These are phyloP conservation scores for Trichoderma reesei DNA, from an alignment of 495 filamentous ascomycete genomes.

Conservation along the genomic window DNA sequence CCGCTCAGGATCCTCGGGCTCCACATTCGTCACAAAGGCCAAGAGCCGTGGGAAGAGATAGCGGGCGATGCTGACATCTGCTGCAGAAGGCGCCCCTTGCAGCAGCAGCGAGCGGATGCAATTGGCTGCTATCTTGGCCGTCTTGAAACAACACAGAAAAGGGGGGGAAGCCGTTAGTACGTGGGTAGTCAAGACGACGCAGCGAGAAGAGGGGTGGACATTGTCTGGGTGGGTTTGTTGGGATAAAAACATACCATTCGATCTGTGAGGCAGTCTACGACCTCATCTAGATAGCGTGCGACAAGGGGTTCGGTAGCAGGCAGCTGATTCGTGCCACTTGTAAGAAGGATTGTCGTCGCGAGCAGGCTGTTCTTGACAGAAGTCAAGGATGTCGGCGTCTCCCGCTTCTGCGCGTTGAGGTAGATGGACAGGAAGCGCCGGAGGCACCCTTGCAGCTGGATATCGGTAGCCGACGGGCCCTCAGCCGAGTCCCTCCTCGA, in stretches of 20 bases:
- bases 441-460: constrained; percentile 59
- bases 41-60: constrained; percentile 70
- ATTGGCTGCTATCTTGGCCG: constrained; percentile 78
- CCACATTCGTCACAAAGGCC: constrained; percentile 57
- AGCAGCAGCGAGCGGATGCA: constrained; percentile 76
- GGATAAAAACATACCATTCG: constrained; percentile 43
- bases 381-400: constrained; percentile 65
- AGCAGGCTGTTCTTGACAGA: constrained; percentile 92
- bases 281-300: constrained; percentile 56
- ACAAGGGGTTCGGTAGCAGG: constrained; percentile 64
- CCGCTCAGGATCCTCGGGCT: constrained; percentile 63
- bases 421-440: constrained; percentile 72
- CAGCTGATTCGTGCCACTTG: constrained; percentile 61
- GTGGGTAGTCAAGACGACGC: neutral
- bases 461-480: constrained; percentile 30
- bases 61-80: constrained; percentile 63
- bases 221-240: neutral
- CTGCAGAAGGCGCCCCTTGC: constrained; percentile 48
- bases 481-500: constrained; percentile 26
- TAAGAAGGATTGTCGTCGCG: constrained; percentile 79
- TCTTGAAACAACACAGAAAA: constrained; percentile 35
- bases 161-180: constrained; percentile 14
- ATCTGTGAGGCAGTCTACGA: constrained; percentile 77
- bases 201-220: neutral
- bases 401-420: constrained; percentile 71